Conservation (phyloP, 148 eudicot species). For the Silene conica region DNA sequence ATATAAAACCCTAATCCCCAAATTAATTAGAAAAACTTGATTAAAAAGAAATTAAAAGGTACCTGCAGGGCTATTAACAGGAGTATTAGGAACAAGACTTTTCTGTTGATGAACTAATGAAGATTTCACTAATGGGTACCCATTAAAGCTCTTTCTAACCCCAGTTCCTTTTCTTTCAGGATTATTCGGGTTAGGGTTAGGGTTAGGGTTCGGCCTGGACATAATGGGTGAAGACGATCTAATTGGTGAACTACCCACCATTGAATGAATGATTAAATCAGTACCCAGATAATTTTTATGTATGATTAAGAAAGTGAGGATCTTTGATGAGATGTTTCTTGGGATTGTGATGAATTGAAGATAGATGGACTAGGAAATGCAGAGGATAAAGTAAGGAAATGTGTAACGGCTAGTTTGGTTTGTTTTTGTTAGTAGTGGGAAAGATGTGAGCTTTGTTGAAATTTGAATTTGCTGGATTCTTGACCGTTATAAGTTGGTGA, state of each 20-base stretch:
- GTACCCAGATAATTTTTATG: not conserved
- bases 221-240: slow-evolving; percentile 36
- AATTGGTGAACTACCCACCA: slow-evolving; percentile 26
- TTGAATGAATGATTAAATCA: slow-evolving; percentile 12
- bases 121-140: slow-evolving; percentile 48
- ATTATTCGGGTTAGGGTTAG: slow-evolving; percentile 21
- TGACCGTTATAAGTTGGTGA: slow-evolving; percentile 23
- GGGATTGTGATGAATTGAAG: not conserved
- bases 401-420: slow-evolving; percentile 32
- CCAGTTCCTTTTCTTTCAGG: slow-evolving; percentile 25
- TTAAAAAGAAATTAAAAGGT: slow-evolving; percentile 1
- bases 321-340: slow-evolving; percentile 2
- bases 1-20: not conserved
- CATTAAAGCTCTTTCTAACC: slow-evolving; percentile 36
- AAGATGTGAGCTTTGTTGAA: not conserved
- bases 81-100: slow-evolving; percentile 36
- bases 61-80: slow-evolving; percentile 84
- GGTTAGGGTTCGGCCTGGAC: slow-evolving; percentile 28
- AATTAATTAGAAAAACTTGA: slow-evolving; percentile 3
- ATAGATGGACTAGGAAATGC: not conserved
- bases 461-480: slow-evolving; percentile 21
- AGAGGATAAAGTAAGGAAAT: not conserved
- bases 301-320: not conserved
- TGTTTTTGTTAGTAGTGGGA: slow-evolving; percentile 2
- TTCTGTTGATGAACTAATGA: slow-evolving; percentile 37